These are phyloP conservation scores for Stagonosporopsis rhizophila DNA, from an alignment of 2,329 filamentous ascomycete species.

Conservation along the genomic window DNA sequence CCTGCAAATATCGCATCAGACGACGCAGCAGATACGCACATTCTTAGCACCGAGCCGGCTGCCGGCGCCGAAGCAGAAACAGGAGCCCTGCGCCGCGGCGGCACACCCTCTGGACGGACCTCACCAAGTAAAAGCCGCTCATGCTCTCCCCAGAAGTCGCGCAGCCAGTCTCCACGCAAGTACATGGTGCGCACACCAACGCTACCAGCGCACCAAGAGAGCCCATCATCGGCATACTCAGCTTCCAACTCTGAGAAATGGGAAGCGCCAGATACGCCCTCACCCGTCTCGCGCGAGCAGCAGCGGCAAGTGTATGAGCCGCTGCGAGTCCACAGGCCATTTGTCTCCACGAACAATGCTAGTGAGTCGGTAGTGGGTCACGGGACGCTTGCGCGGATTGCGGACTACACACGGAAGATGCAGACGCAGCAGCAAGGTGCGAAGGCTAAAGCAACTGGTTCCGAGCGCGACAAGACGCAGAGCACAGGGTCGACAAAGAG, in stretches of 20 bases:
- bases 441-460: background rate
- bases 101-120: slow-evolving; percentile 9
- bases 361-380: background rate
- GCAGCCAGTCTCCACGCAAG: slow-evolving; percentile 5
- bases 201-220: slow-evolving; percentile 7
- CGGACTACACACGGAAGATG: slow-evolving; percentile 12
- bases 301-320: slow-evolving; percentile 23
- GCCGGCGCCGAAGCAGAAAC: background rate
- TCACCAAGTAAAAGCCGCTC: slow-evolving; percentile 12
- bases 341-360: background rate
- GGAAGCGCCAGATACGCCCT: slow-evolving; percentile 31
- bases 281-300: slow-evolving; percentile 28
- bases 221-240: slow-evolving; percentile 4
- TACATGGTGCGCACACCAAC: background rate
- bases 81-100: slow-evolving; percentile 7
- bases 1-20: background rate
- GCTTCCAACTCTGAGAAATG: background rate
- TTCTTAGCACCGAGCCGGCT: slow-evolving; percentile 5
- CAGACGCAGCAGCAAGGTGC: background rate
- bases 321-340: slow-evolving; percentile 9
- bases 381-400: slow-evolving; percentile 5
- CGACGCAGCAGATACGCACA: background rate
- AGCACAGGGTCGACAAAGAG: background rate
- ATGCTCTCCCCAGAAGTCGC: background rate
- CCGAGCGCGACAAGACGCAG: background rate